A percentile compares a stretch with the other conserved stretches of the same genome.
Evolutionary conservation across 129 eudicot species (phyloP).

Genomic region (Pittosporum tobira): DNA sequence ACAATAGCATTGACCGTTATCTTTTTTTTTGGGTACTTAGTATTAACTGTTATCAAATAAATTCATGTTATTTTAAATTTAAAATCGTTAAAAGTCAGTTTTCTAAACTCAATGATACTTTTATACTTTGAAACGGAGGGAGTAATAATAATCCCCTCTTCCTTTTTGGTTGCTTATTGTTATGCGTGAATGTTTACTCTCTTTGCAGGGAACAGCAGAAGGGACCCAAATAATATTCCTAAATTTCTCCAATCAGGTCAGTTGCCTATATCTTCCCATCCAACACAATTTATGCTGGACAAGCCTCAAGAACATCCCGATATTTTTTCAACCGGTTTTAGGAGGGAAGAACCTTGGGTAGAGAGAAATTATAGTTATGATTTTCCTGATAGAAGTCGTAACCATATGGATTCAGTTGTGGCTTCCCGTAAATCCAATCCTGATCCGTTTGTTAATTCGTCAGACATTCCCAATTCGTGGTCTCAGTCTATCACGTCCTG

Average conservation of each 20-base stretch:
- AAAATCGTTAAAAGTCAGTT: no score
- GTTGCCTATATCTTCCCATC: constrained; percentile 15
- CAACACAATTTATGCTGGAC: constrained; percentile 16
- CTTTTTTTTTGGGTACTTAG: no score
- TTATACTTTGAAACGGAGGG: no score
- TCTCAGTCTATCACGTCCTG: constrained; percentile 38
- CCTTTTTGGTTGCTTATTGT: constrained; percentile 2
- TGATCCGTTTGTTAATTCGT: constrained; percentile 32
- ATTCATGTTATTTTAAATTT: no score
- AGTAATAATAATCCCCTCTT: not conserved
- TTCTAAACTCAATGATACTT: no score
- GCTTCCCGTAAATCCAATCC: constrained; percentile 38
- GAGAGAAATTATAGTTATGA: constrained; percentile 23
- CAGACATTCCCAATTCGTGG: constrained; percentile 38
- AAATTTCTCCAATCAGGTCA: constrained; percentile 25
- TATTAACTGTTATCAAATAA: no score
- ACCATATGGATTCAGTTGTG: constrained; percentile 26
- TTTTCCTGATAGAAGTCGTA: constrained; percentile 26
- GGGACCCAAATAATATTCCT: constrained; percentile 19
- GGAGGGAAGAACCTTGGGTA: constrained; percentile 28
- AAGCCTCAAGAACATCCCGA: constrained; percentile 24
- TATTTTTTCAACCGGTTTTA: constrained; percentile 23
- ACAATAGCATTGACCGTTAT: no score
- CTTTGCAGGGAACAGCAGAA: constrained; percentile 47
- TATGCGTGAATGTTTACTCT: constrained; percentile 2